Conservation (phyloP, 108 stramenopile genomes). For the Fragilariopsis cylindrus region DNA sequence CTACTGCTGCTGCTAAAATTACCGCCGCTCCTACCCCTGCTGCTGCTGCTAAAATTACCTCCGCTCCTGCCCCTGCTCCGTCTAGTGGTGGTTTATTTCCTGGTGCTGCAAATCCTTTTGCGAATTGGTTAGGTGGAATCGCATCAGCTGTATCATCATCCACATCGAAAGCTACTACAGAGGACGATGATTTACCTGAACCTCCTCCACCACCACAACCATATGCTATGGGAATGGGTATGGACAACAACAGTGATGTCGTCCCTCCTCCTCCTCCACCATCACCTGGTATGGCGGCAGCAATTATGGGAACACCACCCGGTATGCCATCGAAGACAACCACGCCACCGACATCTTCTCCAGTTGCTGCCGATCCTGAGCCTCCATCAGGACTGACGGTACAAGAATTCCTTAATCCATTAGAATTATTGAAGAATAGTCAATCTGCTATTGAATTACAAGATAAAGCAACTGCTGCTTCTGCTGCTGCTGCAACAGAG, state of each 20-base stretch:
- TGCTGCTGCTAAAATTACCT: constrained; percentile 13
- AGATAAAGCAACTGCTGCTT: not conserved
- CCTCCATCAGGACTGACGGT: not conserved
- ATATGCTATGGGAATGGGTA: not conserved
- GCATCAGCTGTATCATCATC: constrained; percentile 20
- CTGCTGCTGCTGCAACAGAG: not conserved
- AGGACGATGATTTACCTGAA: not conserved
- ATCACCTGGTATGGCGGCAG: constrained; percentile 27
- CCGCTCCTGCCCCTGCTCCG: constrained; percentile 20
- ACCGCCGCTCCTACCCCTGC: constrained; percentile 26
- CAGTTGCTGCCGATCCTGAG: not conserved
- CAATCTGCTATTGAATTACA: not conserved
- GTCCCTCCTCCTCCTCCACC: constrained; percentile 10
- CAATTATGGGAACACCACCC: not conserved
- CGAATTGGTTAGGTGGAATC: constrained; percentile 82
- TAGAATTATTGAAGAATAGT: constrained; percentile 25
- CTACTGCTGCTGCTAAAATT: constrained; percentile 27
- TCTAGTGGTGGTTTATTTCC: constrained; percentile 9
- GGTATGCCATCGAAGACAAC: constrained; percentile 16
- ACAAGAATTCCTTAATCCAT: constrained; percentile 26
- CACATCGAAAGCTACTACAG: constrained; percentile 1
- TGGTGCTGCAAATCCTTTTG: constrained; percentile 53
- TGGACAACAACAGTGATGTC: not conserved
- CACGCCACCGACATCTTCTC: constrained; percentile 3
- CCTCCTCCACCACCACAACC: constrained; percentile 26